Evolutionary conservation across 371 early-diverging fungal genomes (phyloP), one percentile per base, ranked within the genome.

Genomic region (Apophysomyces sp.): DNA sequence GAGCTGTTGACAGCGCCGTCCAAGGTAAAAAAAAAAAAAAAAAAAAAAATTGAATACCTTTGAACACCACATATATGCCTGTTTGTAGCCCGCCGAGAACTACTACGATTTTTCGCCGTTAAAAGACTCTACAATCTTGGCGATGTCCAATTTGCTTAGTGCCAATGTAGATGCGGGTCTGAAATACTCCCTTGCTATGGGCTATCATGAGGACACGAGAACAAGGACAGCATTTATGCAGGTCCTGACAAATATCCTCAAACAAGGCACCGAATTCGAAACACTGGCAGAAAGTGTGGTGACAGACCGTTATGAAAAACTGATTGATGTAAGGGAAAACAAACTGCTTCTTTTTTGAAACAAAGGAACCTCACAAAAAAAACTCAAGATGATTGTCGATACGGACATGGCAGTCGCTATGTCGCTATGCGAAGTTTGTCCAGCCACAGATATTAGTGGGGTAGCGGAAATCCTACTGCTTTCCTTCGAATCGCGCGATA

Each of bases 101-200:
- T 68, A 68, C 63, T 84, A 84, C 24, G 87, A 90, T 69, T 74
- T 83, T 16, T 80, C 78, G 3, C 86, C 83, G 3, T 69, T 93
- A 53, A 92, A 93, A 63, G 92, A 94, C 28, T 81, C 87, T 55
- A 90, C 95, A 11, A 93, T 96, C 67, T 74, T 91, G 58, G 92
- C 93, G 0, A 80, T 97, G 62, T 92, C 94, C 12, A 91, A 94
- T 64, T 84, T 97, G 62, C 73, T 97, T 7, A 89, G 91, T 16
- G 92, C 94, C 6, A 97, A 97, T 69, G 87, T 96, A 27, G 96
- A 95, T 65, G 86, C 92, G 16, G 96, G 95, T 9, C 78, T 97
- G 34, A 89, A 91, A 67, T 92, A 89, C 72, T 93, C 94, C 21
- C 72, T 97, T 27, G 82, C 93, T 0, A 90, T 94, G 86, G 93